Conservation (phyloP, 768 basidiomycete genomes). For the Boletus bicolor region DNA sequence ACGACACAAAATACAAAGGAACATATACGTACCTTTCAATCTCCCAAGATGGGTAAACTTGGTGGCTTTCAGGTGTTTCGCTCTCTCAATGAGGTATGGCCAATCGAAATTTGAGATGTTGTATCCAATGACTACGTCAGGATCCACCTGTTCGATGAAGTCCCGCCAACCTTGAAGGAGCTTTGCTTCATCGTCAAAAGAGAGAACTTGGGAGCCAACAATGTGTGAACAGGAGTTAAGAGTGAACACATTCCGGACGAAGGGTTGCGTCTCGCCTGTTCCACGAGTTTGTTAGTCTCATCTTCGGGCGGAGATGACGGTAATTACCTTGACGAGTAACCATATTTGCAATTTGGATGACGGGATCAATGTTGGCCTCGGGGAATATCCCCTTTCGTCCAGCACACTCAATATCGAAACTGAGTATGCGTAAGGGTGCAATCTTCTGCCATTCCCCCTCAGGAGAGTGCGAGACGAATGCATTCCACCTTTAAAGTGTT, state of each 20-base stretch:
- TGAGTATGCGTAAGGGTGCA: slow-evolving; percentile 90
- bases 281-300: slow-evolving; percentile 2
- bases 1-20: not conserved
- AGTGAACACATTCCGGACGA: slow-evolving; percentile 95
- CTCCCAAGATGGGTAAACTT: slow-evolving; percentile 77
- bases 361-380: slow-evolving; percentile 84
- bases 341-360: slow-evolving; percentile 99
- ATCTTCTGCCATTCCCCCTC: slow-evolving; percentile 91
- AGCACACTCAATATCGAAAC: slow-evolving; percentile 99
- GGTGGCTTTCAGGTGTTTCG: slow-evolving; percentile 68
- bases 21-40: slow-evolving; percentile 53
- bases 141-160: slow-evolving; percentile 87
- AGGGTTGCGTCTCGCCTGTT: slow-evolving; percentile 85
- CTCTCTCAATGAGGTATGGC: slow-evolving; percentile 92
- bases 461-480: slow-evolving; percentile 85
- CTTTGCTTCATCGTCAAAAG: slow-evolving; percentile 68
- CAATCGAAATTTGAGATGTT: slow-evolving; percentile 94
- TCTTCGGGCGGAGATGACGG: not conserved
- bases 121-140: slow-evolving; percentile 95
- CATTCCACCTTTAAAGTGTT: slow-evolving; percentile 57
- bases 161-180: slow-evolving; percentile 85
- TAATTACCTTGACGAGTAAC: slow-evolving; percentile 84
- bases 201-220: slow-evolving; percentile 94
- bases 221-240: slow-evolving; percentile 93
- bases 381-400: slow-evolving; percentile 98